A percentile compares a stretch with the other conserved stretches of the same genome.
phyloP scores from a whole-genome alignment of 768 basidiomycete species.

The Mycena belliarum region DNA sequence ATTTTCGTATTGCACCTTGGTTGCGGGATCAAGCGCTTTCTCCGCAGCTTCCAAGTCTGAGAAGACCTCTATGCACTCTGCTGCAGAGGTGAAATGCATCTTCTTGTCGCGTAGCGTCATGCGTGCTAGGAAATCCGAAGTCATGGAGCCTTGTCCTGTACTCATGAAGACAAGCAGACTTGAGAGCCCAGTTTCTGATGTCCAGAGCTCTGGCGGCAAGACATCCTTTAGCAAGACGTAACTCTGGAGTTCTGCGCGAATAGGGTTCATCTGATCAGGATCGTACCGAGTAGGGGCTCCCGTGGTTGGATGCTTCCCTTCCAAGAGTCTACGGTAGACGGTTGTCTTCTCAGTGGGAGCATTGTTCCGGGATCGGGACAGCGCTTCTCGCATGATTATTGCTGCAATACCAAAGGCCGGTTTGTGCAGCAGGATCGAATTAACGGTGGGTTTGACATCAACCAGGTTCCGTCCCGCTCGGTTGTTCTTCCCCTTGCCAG shows the following conservation, averaged over 20 bases:
- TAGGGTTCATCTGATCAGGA: conserved; percentile 10
- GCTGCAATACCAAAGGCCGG: conserved; percentile 3
- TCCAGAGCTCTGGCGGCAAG: neutral
- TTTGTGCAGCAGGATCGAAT: neutral
- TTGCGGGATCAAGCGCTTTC: neutral
- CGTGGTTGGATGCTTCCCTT: neutral
- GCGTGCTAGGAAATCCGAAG: neutral
- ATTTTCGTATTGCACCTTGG: neutral
- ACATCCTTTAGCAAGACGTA: neutral
- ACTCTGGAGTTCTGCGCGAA: neutral
- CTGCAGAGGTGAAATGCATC: neutral
- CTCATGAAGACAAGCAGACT: conserved; percentile 10
- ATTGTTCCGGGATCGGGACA: neutral
- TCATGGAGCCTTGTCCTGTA: neutral
- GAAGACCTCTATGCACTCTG: neutral
- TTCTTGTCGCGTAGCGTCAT: neutral
- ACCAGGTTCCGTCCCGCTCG: too few species aligned
- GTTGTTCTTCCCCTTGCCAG: neutral
- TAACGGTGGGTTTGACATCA: neutral
- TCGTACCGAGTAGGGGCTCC: neutral
- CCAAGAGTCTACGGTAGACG: neutral
- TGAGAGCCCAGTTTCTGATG: neutral
- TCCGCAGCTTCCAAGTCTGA: neutral
- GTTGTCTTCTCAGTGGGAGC: neutral
- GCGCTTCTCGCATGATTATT: conserved; percentile 1